Conservation (phyloP, 129 eudicot species). For the Chrysanthemum makinoi region DNA sequence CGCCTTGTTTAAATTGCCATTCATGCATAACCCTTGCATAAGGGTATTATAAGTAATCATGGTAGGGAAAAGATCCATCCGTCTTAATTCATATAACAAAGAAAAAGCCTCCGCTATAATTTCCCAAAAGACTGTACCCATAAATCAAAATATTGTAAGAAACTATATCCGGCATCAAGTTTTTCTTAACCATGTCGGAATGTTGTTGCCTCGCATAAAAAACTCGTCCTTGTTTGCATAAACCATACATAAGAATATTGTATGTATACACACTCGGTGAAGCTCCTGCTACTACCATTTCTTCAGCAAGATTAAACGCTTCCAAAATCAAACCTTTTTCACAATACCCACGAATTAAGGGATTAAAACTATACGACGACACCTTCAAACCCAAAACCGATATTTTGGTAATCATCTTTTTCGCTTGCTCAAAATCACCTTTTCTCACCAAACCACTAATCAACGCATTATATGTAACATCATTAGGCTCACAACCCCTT, state of each 20-base stretch:
- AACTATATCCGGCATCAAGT: constrained; percentile 48
- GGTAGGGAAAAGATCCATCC: constrained; percentile 41
- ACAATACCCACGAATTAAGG: constrained; percentile 61
- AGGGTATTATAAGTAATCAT: constrained; percentile 60
- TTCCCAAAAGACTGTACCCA: constrained; percentile 60
- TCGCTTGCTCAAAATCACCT: constrained; percentile 55
- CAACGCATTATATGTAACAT: constrained; percentile 48
- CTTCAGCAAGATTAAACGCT: constrained; percentile 52
- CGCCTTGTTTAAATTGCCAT: constrained; percentile 46
- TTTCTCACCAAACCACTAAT: constrained; percentile 47
- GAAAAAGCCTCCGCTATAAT: constrained; percentile 50
- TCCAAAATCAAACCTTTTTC: constrained; percentile 58
- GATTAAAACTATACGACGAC: constrained; percentile 53
- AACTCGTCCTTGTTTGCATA: constrained; percentile 57
- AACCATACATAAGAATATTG: constrained; percentile 55
- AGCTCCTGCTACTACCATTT: constrained; percentile 52
- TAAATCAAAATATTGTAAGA: constrained; percentile 63
- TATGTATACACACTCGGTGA: constrained; percentile 48
- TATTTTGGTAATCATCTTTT: constrained; percentile 44
- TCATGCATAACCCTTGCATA: constrained; percentile 49
- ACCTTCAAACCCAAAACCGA: constrained; percentile 46
- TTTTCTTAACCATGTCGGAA: constrained; percentile 49
- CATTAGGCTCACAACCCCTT: constrained; percentile 45
- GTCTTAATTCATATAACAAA: constrained; percentile 46
- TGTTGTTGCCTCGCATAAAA: constrained; percentile 44